These are phyloP conservation scores for Cladosporium cucumerinum DNA, from an alignment of 2,329 filamentous ascomycete genomes.

Conservation along the genomic window DNA sequence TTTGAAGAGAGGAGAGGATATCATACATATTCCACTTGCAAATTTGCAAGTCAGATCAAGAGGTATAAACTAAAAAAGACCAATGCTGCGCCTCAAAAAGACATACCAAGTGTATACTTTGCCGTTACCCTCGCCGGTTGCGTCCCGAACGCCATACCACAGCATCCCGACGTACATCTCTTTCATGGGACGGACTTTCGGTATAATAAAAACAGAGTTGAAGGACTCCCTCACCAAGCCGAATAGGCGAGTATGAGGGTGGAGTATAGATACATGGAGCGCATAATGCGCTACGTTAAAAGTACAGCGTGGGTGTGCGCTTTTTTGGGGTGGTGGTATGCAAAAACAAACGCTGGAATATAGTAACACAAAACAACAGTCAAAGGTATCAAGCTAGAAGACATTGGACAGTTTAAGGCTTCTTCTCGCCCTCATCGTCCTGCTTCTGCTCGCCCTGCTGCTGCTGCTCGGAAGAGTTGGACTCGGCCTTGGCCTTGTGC, in stretches of 20 bases:
- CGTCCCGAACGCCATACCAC: neutral
- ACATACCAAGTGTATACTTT: neutral
- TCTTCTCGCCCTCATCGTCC: conserved; percentile 67
- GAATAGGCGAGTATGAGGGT: conserved; percentile 7
- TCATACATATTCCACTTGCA: conserved; percentile 3
- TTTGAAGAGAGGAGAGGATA: conserved; percentile 7
- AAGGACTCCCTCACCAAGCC: conserved; percentile 11
- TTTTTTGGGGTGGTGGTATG: conserved; percentile 13
- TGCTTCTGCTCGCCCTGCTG: conserved; percentile 43
- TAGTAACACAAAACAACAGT: conserved; percentile 10
- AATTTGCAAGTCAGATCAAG: neutral
- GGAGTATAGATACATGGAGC: conserved; percentile 16
- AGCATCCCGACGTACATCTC: neutral
- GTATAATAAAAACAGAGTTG: neutral
- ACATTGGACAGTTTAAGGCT: conserved; percentile 49
- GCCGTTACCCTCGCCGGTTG: neutral
- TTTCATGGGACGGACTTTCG: neutral
- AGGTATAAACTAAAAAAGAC: neutral
- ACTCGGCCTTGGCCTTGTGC: conserved; percentile 79
- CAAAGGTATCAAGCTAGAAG: conserved; percentile 9
- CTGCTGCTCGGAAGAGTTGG: conserved; percentile 36
- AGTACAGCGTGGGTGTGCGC: conserved; percentile 11
- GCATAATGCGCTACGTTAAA: conserved; percentile 13
- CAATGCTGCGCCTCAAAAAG: neutral
- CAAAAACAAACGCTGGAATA: conserved; percentile 14